phyloP scores from a whole-genome alignment of 805 yeast genomes.

The Clavispora fructus region DNA sequence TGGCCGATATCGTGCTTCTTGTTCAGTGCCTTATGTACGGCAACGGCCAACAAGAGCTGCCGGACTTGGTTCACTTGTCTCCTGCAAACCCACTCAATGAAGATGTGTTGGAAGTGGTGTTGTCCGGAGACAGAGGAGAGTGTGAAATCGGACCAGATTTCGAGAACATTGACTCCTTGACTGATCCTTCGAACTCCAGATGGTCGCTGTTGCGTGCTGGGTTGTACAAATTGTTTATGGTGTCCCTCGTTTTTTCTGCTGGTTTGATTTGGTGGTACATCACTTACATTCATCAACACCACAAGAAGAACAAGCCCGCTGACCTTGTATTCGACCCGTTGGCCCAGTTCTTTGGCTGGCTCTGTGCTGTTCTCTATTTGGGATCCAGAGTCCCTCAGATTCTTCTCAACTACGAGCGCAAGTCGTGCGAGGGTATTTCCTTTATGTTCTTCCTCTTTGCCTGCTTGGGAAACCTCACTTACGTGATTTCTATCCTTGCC shows the following conservation, averaged over 20 bases:
- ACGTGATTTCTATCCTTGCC: conserved; percentile 77
- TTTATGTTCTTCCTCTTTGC: conserved; percentile 93
- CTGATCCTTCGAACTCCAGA: conserved; percentile 3
- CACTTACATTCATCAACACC: conserved; percentile 45
- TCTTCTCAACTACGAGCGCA: conserved; percentile 73
- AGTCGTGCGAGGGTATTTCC: conserved; percentile 92
- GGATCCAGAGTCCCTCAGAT: conserved; percentile 95
- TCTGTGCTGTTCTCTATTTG: conserved; percentile 67
- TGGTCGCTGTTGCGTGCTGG: conserved; percentile 18
- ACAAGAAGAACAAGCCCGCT: conserved; percentile 25
- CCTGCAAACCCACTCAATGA: conserved; percentile 85
- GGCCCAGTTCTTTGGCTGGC: conserved; percentile 86
- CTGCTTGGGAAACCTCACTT: conserved; percentile 87
- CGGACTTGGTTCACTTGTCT: conserved; percentile 74
- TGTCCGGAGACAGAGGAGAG: conserved; percentile 35
- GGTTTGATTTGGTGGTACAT: conserved; percentile 89
- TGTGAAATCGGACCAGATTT: conserved; percentile 22
- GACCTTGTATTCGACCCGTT: conserved; percentile 61
- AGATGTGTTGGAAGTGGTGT: conserved; percentile 58
- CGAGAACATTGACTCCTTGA: conserved; percentile 6
- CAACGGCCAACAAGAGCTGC: conserved; percentile 39
- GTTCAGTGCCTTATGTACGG: conserved; percentile 83
- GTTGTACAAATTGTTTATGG: conserved; percentile 45
- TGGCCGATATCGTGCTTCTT: conserved; percentile 81
- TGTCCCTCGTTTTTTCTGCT: conserved; percentile 59